Evolutionary conservation across 148 eudicot genomes (phyloP), one percentile per base, ranked within the genome.

Genomic region (Camellia granthamiana): DNA sequence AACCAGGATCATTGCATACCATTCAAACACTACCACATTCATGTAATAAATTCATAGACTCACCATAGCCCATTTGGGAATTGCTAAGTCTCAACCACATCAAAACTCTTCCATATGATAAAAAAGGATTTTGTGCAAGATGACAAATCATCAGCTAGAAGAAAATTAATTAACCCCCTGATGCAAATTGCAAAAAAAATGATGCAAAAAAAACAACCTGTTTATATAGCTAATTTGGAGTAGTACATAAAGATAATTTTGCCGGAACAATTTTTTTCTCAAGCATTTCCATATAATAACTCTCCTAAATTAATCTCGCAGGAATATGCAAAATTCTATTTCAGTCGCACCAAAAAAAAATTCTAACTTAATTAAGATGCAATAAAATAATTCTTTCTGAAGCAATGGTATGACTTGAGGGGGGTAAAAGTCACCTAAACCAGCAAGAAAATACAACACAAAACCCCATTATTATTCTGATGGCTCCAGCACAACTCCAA

Each of bases 391-490:
- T 81, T 46, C 44, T 41, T 75, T 70, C 74, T 59, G 44, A 69
- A 69, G 66, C n/a, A 47, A 80, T 42, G 12, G 79, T 61, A 9
- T 71, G 46, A 56, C 72, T 61, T 63, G 72, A 76, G 72, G 65
- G 65, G 16, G 42, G 78, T 0, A 52, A 49, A 58, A 42, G 59
- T 62, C 42, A 72, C 78, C 73, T 63, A 77, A 54, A 15, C 54
- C 74, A 72, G 62, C 58, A 77, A 77, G 30, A 4, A 77, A 77
- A 41, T 77, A 64, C 78, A 82, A 82, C 78, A 78, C 42, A 65
- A 69, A 51, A 12, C 74, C 38, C 43, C 38, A 30, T 5, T 15
- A 54, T 78, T 72, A 65, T 78, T 78, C 23, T 30, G 47, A 72
- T 38, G 65, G 62, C n/a, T 43, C 18, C 61, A 71, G 72, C 59